A percentile compares a stretch with the other conserved stretches of the same genome.
phyloP scores from a whole-genome alignment of 2,329 filamentous ascomycete species.

The Colletotrichum sp. region DNA sequence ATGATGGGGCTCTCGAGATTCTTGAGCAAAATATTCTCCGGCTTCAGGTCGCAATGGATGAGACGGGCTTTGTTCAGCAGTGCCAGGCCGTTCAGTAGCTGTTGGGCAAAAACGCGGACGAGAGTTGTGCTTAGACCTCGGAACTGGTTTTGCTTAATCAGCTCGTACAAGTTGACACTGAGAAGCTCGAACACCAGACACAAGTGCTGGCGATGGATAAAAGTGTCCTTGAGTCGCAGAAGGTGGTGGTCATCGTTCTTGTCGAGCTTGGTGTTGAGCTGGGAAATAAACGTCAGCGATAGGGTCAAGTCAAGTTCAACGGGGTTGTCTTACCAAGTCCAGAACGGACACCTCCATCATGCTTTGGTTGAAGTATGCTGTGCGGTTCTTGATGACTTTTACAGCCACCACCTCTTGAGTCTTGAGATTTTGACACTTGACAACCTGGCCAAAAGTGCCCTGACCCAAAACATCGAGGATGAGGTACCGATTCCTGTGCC shows the following conservation, averaged over 20 bases:
- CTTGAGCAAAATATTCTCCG: conserved; percentile 96
- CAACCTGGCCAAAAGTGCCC: conserved; percentile 97
- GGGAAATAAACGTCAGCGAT: conserved; percentile 10
- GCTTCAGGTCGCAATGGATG: conserved; percentile 98
- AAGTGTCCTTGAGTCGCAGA: conserved; percentile 92
- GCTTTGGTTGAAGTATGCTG: conserved; percentile 99
- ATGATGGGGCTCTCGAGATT: conserved; percentile 99
- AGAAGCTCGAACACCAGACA: conserved; percentile 96
- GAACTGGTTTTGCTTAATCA: conserved; percentile 99
- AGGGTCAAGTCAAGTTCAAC: not conserved
- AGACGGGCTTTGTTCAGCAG: conserved; percentile 94
- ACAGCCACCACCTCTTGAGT: conserved; percentile 98
- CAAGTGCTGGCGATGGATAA: conserved; percentile 96
- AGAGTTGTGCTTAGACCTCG: conserved; percentile 94
- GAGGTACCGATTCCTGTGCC: conserved; percentile 82
- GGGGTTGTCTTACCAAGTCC: conserved; percentile 70
- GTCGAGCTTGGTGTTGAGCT: conserved; percentile 98
- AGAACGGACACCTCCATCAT: conserved; percentile 99
- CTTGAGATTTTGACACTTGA: conserved; percentile 98
- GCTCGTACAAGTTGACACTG: conserved; percentile 96
- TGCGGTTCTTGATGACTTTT: conserved; percentile 99
- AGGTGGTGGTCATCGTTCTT: conserved; percentile 99
- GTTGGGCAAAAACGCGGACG: conserved; percentile 96
- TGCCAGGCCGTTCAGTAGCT: conserved; percentile 89
- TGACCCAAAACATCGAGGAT: conserved; percentile 97